Evolutionary conservation across 352 stramenopile genomes (phyloP).

Genomic region (Phytophthora sansomeana): DNA sequence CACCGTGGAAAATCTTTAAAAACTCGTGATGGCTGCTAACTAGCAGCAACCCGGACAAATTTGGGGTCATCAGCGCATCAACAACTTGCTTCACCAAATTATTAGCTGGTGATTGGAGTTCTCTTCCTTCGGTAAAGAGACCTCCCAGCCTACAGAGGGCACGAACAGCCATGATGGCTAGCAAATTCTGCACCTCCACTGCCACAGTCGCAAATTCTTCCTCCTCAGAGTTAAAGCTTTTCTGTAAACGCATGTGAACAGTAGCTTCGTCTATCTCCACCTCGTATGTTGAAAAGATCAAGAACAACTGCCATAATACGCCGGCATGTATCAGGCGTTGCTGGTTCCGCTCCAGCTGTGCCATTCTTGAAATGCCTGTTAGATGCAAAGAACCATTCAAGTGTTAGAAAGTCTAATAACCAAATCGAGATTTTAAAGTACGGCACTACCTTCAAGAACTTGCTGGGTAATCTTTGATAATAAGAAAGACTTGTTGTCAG

Average conservation of each 20-base stretch:
- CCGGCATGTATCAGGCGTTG: constrained; percentile 55
- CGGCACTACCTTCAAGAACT: constrained; percentile 70
- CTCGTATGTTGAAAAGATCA: constrained; percentile 78
- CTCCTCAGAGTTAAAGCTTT: constrained; percentile 39
- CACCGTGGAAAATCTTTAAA: constrained; percentile 79
- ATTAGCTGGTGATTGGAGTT: constrained; percentile 58
- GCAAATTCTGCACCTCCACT: constrained; percentile 70
- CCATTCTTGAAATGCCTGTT: constrained; percentile 68
- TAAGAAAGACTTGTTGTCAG: constrained; percentile 47
- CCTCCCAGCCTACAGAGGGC: constrained; percentile 76
- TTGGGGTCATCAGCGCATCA: constrained; percentile 78
- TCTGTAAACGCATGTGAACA: constrained; percentile 52
- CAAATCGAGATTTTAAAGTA: background rate
- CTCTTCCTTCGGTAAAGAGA: constrained; percentile 60
- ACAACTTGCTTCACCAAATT: constrained; percentile 47
- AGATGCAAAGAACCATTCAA: background rate
- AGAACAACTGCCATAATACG: constrained; percentile 75
- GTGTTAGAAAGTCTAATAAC: background rate
- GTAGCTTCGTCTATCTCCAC: constrained; percentile 60
- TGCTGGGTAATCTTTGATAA: constrained; percentile 78
- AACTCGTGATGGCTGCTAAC: constrained; percentile 84
- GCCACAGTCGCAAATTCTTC: constrained; percentile 54
- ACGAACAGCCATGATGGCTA: constrained; percentile 76
- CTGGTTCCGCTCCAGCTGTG: constrained; percentile 67
- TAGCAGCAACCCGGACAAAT: constrained; percentile 65